Conservation (phyloP, 768 basidiomycete species). For the Inosperma sp. region DNA sequence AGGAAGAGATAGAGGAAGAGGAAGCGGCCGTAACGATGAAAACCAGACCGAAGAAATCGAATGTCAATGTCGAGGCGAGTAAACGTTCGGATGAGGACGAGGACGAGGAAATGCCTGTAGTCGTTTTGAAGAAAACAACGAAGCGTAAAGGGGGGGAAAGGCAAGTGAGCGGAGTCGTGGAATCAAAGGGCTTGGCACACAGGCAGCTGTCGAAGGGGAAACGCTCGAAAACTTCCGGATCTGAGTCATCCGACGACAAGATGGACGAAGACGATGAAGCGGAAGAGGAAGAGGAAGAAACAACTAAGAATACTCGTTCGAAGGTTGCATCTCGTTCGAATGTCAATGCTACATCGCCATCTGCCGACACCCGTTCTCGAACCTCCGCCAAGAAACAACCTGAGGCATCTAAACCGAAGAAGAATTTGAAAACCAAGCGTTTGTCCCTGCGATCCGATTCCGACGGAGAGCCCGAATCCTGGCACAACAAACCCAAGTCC, state of each 20-base stretch:
- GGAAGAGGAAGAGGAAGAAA: slow-evolving; percentile 13
- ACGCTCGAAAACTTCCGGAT: background rate
- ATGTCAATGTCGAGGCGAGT: slow-evolving; percentile 14
- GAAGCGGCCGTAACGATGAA: too few relatives aligned
- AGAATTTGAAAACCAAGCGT: too few relatives aligned
- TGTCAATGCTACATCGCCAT: background rate
- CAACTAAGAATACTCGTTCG: background rate
- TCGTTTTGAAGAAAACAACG: slow-evolving; percentile 11
- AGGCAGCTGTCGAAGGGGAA: slow-evolving; percentile 7
- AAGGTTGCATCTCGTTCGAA: slow-evolving; percentile 2
- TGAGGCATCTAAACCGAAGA: background rate
- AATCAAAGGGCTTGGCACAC: background rate
- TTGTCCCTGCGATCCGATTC: too few relatives aligned
- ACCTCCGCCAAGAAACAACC: background rate
- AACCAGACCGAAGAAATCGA: background rate
- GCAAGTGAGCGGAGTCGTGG: background rate
- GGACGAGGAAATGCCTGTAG: background rate
- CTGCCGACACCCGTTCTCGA: background rate
- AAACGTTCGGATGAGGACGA: slow-evolving; percentile 4
- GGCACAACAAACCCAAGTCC: background rate
- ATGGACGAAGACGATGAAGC: too few relatives aligned
- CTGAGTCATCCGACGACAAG: too few relatives aligned
- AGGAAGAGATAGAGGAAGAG: background rate
- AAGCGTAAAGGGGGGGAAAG: slow-evolving; percentile 9
- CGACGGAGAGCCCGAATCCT: background rate